Evolutionary conservation across 257 asterid genomes (phyloP).

Genomic region (Primulina eburnea): DNA sequence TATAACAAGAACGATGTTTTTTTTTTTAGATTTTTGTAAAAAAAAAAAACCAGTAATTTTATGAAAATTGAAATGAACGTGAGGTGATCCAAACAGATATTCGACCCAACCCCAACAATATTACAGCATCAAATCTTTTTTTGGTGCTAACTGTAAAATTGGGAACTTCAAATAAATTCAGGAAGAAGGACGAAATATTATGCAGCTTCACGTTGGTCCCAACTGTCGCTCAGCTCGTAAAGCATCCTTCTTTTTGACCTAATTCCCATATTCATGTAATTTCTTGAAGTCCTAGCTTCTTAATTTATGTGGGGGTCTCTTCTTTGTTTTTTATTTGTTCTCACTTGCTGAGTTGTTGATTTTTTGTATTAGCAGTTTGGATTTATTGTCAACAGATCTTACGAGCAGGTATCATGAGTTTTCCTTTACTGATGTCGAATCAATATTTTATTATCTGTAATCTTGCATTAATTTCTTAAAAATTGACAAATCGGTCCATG

Average conservation of each 20-base stretch:
- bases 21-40: no score
- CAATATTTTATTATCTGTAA: slow-evolving; percentile 10
- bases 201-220: slow-evolving; percentile 21
- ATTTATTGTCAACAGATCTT: slow-evolving; percentile 31
- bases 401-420: neutral
- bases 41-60: no score
- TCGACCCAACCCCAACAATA: no score
- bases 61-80: no score
- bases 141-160: neutral
- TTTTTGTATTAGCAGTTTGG: slow-evolving; percentile 1
- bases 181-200: neutral
- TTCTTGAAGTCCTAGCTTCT: slow-evolving; percentile 35
- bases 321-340: neutral
- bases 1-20: no score
- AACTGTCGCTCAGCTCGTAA: neutral
- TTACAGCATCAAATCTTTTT: neutral
- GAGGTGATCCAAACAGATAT: no score
- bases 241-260: slow-evolving; percentile 14
- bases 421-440: slow-evolving; percentile 3
- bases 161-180: neutral
- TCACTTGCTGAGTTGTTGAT: slow-evolving; percentile 1
- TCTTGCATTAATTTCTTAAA: slow-evolving; percentile 19
- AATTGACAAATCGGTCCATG: slow-evolving; percentile 29
- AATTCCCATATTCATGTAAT: slow-evolving; percentile 28
- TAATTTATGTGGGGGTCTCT: neutral